phyloP scores from a whole-genome alignment of 148 eudicot genomes.

The Pouteria glomerata region DNA sequence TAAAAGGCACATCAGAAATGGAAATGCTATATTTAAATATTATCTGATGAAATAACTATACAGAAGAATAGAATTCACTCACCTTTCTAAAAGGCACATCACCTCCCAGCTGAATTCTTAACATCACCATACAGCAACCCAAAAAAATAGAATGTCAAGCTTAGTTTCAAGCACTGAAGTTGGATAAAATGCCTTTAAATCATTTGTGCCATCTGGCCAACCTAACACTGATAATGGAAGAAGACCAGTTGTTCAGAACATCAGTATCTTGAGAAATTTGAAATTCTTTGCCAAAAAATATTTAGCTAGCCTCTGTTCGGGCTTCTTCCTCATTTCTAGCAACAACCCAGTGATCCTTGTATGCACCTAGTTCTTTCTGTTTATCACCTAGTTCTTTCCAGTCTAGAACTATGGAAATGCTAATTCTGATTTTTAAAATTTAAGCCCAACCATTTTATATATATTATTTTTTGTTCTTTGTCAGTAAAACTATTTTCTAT shows the following conservation, averaged over 20 bases:
- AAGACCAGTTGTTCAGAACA: constrained; percentile 94
- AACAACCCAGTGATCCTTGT: constrained; percentile 86
- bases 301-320: constrained; percentile 44
- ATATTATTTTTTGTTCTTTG: no score
- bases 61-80: constrained; percentile 6
- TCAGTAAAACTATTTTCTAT: no score
- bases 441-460: no score
- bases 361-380: constrained; percentile 71
- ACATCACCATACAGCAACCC: constrained; percentile 99
- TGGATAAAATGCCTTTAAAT: constrained; percentile 81
- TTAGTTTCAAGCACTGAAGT: constrained; percentile 97
- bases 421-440: no score
- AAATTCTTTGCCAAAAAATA: constrained; percentile 57
- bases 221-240: constrained; percentile 88
- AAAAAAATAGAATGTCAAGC: constrained; percentile 91
- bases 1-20: no score
- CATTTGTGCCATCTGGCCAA: constrained; percentile 91
- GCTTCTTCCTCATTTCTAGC: constrained; percentile 78
- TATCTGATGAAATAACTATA: not conserved
- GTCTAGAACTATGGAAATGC: no score
- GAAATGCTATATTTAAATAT: no score
- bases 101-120: constrained; percentile 76
- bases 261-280: constrained; percentile 83
- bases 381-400: no score
- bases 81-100: constrained; percentile 89